phyloP scores from a whole-genome alignment of 345 rosid species.

The Litchi chinensis region DNA sequence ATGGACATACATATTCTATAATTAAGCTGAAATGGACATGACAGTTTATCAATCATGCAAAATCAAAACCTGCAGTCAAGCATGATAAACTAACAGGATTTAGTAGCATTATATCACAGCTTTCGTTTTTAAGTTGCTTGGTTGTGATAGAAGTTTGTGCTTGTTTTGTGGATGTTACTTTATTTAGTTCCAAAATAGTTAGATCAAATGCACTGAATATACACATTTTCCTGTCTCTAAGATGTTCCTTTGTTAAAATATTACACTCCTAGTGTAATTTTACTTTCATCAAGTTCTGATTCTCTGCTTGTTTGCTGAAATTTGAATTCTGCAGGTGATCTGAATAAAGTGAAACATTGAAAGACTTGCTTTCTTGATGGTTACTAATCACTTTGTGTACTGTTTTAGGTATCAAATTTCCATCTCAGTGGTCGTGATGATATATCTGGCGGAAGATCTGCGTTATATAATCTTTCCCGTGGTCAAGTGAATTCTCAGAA shows the following conservation, averaged over 20 bases:
- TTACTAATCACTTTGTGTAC: constrained; percentile 19
- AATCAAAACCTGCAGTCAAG: background rate
- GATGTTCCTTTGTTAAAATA: background rate
- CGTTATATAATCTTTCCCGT: constrained; percentile 50
- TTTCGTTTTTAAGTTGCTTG: background rate
- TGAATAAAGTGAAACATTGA: constrained; percentile 2
- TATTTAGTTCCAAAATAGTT: background rate
- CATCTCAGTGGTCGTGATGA: constrained; percentile 61
- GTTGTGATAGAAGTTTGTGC: background rate
- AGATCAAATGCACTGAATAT: background rate
- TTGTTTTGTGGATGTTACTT: constrained; percentile 1
- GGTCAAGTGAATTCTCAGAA: constrained; percentile 72
- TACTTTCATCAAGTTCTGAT: constrained; percentile 2
- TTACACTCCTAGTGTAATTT: background rate
- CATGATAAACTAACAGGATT: background rate
- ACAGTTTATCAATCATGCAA: too few relatives aligned
- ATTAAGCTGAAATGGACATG: too few relatives aligned
- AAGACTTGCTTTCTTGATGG: constrained; percentile 22
- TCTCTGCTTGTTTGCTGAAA: background rate
- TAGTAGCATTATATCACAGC: background rate
- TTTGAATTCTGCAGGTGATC: background rate
- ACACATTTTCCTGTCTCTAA: background rate
- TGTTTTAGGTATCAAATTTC: constrained; percentile 60
- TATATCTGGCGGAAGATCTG: constrained; percentile 68
- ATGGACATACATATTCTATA: background rate